Conservation (phyloP, 1,284 basidiomycete species). For the Malassezia psittaci region DNA sequence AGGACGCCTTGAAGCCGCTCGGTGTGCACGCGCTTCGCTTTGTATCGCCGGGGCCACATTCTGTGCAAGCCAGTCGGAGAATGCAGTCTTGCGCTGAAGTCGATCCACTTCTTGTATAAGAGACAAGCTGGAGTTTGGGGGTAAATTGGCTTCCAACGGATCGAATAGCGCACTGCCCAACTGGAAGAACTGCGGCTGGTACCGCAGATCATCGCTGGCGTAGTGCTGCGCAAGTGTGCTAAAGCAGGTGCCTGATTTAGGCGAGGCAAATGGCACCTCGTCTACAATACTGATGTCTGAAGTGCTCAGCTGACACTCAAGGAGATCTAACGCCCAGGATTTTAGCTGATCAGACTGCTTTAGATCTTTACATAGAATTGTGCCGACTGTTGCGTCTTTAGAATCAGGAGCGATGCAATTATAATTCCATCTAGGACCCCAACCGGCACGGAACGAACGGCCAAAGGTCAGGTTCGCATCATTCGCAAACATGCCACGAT, state of each 20-base stretch:
- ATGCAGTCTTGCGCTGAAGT: constrained; percentile 66
- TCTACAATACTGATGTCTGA: constrained; percentile 57
- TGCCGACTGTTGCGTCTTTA: neutral
- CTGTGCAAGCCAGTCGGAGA: constrained; percentile 75
- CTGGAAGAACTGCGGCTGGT: constrained; percentile 62
- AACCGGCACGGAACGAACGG: constrained; percentile 78
- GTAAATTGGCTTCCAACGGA: constrained; percentile 60
- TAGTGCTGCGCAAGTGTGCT: constrained; percentile 67
- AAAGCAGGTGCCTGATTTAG: constrained; percentile 58
- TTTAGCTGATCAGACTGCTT: neutral
- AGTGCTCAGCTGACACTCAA: constrained; percentile 68
- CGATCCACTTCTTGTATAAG: constrained; percentile 57
- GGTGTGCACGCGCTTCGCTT: constrained; percentile 46
- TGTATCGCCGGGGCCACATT: constrained; percentile 67
- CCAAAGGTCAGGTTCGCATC: constrained; percentile 79
- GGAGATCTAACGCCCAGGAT: constrained; percentile 53
- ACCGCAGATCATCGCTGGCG: constrained; percentile 60
- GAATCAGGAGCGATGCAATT: constrained; percentile 43
- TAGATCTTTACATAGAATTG: neutral
- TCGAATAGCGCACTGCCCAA: constrained; percentile 88
- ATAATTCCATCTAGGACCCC: constrained; percentile 67
- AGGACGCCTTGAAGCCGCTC: constrained; percentile 30
- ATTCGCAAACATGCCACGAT: constrained; percentile 49
- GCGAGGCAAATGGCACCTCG: constrained; percentile 54
- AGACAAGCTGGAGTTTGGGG: constrained; percentile 53